These are phyloP conservation scores for Blumeriella jaapii DNA, from an alignment of 2,329 filamentous ascomycete species.

Conservation along the genomic window DNA sequence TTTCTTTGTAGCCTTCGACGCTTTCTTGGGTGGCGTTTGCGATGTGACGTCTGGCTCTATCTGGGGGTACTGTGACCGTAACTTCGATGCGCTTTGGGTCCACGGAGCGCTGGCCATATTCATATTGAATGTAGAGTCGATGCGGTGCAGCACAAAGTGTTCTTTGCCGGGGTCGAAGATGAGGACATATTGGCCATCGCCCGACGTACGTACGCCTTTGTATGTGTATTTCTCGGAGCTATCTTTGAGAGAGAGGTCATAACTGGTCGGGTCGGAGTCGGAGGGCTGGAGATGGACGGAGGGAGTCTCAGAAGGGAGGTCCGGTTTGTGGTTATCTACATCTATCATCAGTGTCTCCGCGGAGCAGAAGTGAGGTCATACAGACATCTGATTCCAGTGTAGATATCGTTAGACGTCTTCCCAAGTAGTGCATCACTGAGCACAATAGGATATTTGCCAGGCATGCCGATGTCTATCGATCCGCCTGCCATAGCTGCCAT, in stretches of 20 bases:
- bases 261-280: constrained; percentile 27
- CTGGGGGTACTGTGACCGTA: constrained; percentile 57
- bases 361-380: constrained; percentile 27
- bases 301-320: constrained; percentile 37
- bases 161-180: constrained; percentile 66
- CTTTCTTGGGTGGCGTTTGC: constrained; percentile 17
- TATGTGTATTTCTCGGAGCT: constrained; percentile 47
- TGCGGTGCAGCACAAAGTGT: constrained; percentile 68
- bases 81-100: constrained; percentile 48
- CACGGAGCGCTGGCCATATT: constrained; percentile 63
- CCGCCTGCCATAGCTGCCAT: constrained; percentile 12
- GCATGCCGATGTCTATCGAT: constrained; percentile 47
- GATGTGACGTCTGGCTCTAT: constrained; percentile 29
- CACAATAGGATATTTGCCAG: constrained; percentile 50
- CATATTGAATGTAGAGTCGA: constrained; percentile 78
- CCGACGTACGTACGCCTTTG: constrained; percentile 44
- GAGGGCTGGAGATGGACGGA: constrained; percentile 41
- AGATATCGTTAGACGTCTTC: constrained; percentile 41
- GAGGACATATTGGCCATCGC: constrained; percentile 50
- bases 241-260: constrained; percentile 41
- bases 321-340: constrained; percentile 51
- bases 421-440: constrained; percentile 50
- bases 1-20: constrained; percentile 22
- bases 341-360: constrained; percentile 10
- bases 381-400: constrained; percentile 54